phyloP scores from a whole-genome alignment of 352 stramenopile species.

The Globisporangium acanthophoron region DNA sequence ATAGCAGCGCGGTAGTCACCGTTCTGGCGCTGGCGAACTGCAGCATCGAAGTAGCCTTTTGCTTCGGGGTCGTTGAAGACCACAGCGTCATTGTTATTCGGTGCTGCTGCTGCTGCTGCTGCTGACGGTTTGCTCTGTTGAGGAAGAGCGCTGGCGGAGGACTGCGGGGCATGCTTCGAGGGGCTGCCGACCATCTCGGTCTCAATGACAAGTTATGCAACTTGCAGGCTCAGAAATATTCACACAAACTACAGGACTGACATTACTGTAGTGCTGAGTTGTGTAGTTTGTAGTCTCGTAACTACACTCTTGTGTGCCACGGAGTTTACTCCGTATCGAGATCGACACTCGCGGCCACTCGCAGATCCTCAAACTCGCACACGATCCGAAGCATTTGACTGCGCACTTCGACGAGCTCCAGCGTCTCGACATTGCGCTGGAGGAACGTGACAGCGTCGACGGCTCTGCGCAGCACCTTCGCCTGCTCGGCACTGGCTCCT shows the following conservation, averaged over 20 bases:
- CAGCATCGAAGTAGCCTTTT: constrained; percentile 21
- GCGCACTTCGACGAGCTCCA: constrained; percentile 40
- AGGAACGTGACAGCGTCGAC: constrained; percentile 18
- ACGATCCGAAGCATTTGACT: constrained; percentile 28
- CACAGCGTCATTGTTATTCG: neutral
- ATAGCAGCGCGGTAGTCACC: constrained; percentile 36
- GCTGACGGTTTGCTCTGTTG: no score
- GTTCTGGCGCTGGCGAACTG: constrained; percentile 27
- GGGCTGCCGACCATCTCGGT: neutral
- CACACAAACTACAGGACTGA: no score
- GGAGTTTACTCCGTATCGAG: neutral
- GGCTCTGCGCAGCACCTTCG: constrained; percentile 16
- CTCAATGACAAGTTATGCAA: no score
- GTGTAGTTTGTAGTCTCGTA: no score
- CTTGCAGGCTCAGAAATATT: no score
- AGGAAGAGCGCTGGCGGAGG: neutral
- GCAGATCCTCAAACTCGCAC: constrained; percentile 51
- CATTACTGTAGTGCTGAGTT: no score
- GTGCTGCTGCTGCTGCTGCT: neutral
- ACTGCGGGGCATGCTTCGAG: neutral
- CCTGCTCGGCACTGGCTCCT: constrained; percentile 30
- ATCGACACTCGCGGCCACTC: neutral
- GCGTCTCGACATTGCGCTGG: constrained; percentile 23
- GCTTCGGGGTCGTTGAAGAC: constrained; percentile 21
- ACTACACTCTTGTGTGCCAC: no score